phyloP scores from a whole-genome alignment of 2,329 filamentous ascomycete species.

The Tolypocladium tropicale region DNA sequence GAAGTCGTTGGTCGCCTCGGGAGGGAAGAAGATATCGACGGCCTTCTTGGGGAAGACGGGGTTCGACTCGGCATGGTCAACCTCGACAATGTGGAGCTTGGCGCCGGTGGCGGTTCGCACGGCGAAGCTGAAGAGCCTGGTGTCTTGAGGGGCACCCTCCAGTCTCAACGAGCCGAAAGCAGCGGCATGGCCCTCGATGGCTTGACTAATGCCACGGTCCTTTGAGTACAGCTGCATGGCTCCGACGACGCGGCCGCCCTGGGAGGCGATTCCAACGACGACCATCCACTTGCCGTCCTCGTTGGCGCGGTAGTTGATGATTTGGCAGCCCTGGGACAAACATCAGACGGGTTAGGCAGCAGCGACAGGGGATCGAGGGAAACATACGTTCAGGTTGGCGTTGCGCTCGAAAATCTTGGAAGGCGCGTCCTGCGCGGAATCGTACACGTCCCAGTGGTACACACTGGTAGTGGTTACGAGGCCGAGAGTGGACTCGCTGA shows the following conservation, averaged over 20 bases:
- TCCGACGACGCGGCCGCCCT: conserved; percentile 86
- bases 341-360: conserved; percentile 6
- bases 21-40: conserved; percentile 94
- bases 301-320: conserved; percentile 98
- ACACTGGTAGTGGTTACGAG: conserved; percentile 85
- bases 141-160: conserved; percentile 81
- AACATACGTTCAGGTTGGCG: conserved; percentile 69
- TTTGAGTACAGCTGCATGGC: conserved; percentile 96
- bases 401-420: conserved; percentile 94
- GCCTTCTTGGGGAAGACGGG: conserved; percentile 89
- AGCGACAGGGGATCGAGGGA: background rate
- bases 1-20: conserved; percentile 93
- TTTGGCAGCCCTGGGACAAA: conserved; percentile 71
- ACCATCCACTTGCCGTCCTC: conserved; percentile 98
- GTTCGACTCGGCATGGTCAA: conserved; percentile 86
- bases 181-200: conserved; percentile 94
- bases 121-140: conserved; percentile 94
- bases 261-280: conserved; percentile 88
- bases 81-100: conserved; percentile 95
- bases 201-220: conserved; percentile 92
- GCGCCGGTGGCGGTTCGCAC: conserved; percentile 82
- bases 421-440: conserved; percentile 65
- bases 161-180: conserved; percentile 84
- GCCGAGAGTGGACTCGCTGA: conserved; percentile 78
- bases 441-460: conserved; percentile 97